A percentile compares a stretch with the other conserved stretches of the same genome.
Evolutionary conservation across 1,284 basidiomycete species (phyloP).

Genomic region (Malassezia cuniculi): DNA sequence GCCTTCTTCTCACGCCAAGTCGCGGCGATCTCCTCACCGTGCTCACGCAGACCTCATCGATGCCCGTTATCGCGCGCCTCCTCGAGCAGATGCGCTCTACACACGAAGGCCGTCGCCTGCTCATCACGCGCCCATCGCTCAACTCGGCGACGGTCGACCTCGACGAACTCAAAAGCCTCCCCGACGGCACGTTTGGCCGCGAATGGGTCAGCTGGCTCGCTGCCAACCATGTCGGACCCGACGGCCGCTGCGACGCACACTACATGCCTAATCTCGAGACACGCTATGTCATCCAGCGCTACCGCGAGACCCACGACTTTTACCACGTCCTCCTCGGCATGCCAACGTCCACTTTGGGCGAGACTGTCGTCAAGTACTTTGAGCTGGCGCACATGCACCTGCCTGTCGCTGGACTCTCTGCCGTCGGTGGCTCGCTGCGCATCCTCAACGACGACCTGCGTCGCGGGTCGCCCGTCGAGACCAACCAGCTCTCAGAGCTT

Average conservation of each 20-base stretch:
- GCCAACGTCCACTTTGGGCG: constrained; percentile 77
- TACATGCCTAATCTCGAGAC: constrained; percentile 70
- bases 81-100: constrained; percentile 67
- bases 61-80: constrained; percentile 61
- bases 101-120: constrained; percentile 52
- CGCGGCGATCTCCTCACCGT: constrained; percentile 51
- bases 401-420: constrained; percentile 73
- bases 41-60: constrained; percentile 28
- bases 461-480: constrained; percentile 56
- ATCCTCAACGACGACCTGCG: constrained; percentile 47
- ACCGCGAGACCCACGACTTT: constrained; percentile 89
- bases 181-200: constrained; percentile 70
- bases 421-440: constrained; percentile 54
- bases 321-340: constrained; percentile 80
- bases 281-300: constrained; percentile 79
- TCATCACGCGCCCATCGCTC: constrained; percentile 70
- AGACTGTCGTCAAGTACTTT: constrained; percentile 90
- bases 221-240: constrained; percentile 79
- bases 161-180: constrained; percentile 54
- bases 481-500: constrained; percentile 43
- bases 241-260: constrained; percentile 59
- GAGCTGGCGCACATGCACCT: constrained; percentile 85
- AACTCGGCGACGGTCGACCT: constrained; percentile 67
- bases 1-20: constrained; percentile 68
- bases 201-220: constrained; percentile 85